These are phyloP conservation scores for Alternaria novae-zelandiae DNA, from an alignment of 2,329 filamentous ascomycete species.

Conservation along the genomic window DNA sequence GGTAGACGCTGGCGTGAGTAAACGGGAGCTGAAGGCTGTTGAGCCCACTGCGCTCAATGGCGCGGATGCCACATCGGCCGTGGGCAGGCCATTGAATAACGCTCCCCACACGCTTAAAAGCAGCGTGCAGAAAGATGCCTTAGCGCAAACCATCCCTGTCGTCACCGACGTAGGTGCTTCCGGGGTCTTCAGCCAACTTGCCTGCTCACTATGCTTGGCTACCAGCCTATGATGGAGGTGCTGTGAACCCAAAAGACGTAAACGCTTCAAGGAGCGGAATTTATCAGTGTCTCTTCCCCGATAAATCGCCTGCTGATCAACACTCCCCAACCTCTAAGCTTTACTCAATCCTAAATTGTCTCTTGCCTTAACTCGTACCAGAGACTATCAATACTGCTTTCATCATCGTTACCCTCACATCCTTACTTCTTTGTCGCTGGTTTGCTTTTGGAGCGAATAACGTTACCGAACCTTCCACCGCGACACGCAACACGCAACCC, in stretches of 20 bases:
- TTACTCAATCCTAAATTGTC: slow-evolving; percentile 40
- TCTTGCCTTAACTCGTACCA: slow-evolving; percentile 26
- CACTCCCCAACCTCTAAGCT: slow-evolving; percentile 35
- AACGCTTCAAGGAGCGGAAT: slow-evolving; percentile 37
- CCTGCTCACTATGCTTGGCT: slow-evolving; percentile 41
- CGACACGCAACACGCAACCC: slow-evolving; percentile 36
- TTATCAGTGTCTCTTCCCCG: slow-evolving; percentile 43
- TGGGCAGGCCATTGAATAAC: slow-evolving; percentile 13
- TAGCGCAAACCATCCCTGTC: slow-evolving; percentile 28
- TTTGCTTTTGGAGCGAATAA: slow-evolving; percentile 29
- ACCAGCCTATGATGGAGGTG: slow-evolving; percentile 48
- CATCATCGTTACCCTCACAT: slow-evolving; percentile 38
- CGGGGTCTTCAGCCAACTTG: slow-evolving; percentile 39
- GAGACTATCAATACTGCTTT: slow-evolving; percentile 41
- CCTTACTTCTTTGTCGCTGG: slow-evolving; percentile 46
- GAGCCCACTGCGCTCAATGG: slow-evolving; percentile 12
- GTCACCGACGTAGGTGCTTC: slow-evolving; percentile 33
- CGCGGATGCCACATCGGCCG: slow-evolving; percentile 24
- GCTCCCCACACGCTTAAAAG: slow-evolving; percentile 38
- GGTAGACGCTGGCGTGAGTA: slow-evolving; percentile 20
- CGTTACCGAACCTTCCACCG: slow-evolving; percentile 31
- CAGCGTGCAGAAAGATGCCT: slow-evolving; percentile 30
- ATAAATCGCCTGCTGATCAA: slow-evolving; percentile 43
- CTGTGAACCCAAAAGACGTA: slow-evolving; percentile 43
- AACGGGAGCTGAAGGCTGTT: slow-evolving; percentile 10